Evolutionary conservation across 768 basidiomycete genomes (phyloP).

Genomic region (Xerocomellus amylosporus): DNA sequence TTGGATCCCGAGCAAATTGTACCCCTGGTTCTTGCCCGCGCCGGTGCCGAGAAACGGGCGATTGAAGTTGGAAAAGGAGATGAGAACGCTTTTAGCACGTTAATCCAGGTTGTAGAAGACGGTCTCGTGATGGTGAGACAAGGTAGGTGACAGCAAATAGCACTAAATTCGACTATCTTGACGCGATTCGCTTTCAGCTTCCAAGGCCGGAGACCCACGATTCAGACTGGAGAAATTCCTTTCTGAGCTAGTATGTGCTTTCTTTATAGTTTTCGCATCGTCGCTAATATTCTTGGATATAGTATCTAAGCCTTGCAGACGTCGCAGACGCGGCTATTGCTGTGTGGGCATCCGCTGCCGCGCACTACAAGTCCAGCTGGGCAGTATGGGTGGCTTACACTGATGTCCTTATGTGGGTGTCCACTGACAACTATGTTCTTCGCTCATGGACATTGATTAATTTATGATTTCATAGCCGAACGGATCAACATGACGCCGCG

Average conservation of each 20-base stretch:
- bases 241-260: conserved; percentile 60
- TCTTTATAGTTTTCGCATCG: background rate
- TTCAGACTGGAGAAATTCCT: conserved; percentile 83
- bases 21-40: conserved; percentile 60
- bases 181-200: conserved; percentile 39
- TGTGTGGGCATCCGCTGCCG: conserved; percentile 65
- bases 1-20: conserved; percentile 64
- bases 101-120: conserved; percentile 59
- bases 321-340: conserved; percentile 54
- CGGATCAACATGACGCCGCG: conserved; percentile 54
- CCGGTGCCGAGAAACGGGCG: conserved; percentile 58
- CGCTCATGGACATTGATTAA: background rate
- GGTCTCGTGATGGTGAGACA: conserved; percentile 61
- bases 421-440: background rate
- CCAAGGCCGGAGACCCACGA: conserved; percentile 67
- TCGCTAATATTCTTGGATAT: background rate
- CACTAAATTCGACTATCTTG: background rate
- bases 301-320: conserved; percentile 48
- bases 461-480: conserved; percentile 38
- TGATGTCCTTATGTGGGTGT: conserved; percentile 66
- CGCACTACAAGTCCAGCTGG: conserved; percentile 69
- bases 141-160: conserved; percentile 37
- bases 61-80: conserved; percentile 47
- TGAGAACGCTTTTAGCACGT: conserved; percentile 49
- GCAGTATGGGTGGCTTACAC: conserved; percentile 73